Evolutionary conservation across 176 grass and related monocot genomes (phyloP).

Genomic region (Triticum timopheevii): DNA sequence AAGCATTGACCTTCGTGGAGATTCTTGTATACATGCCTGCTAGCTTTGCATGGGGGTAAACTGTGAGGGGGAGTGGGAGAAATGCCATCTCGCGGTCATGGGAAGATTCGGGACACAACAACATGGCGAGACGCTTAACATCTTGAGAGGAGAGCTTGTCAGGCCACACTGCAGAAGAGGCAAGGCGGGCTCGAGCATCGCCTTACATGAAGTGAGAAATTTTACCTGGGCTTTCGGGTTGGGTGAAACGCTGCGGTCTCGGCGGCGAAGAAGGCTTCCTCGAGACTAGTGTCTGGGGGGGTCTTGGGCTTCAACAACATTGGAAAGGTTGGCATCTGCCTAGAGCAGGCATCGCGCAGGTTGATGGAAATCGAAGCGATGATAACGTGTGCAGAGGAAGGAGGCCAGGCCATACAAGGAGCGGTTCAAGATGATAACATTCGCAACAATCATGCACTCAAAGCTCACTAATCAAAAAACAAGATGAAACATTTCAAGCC

Average conservation of each 20-base stretch:
- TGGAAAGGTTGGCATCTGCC: not conserved
- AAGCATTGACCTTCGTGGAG: not conserved
- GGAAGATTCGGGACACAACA: too few relatives aligned
- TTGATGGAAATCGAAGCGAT: not conserved
- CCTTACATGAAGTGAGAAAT: constrained; percentile 3
- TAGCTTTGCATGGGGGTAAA: not conserved
- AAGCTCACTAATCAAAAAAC: too few relatives aligned
- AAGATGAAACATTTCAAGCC: too few relatives aligned
- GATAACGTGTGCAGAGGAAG: constrained; percentile 4
- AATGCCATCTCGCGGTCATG: not conserved
- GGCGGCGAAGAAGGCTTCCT: not conserved
- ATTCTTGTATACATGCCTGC: not conserved
- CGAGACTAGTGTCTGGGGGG: not conserved
- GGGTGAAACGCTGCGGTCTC: not conserved
- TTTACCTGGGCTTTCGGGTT: not conserved
- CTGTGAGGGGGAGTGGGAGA: not conserved
- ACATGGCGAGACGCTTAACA: too few relatives aligned
- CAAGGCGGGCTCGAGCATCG: too few relatives aligned
- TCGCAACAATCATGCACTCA: too few relatives aligned
- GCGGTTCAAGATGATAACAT: too few relatives aligned
- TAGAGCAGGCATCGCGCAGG: not conserved
- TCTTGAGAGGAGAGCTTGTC: too few relatives aligned
- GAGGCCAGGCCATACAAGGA: not conserved
- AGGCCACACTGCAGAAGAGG: too few relatives aligned
- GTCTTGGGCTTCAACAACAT: not conserved